Conservation (phyloP, 345 rosid species). For the Salix arbutifolia region DNA sequence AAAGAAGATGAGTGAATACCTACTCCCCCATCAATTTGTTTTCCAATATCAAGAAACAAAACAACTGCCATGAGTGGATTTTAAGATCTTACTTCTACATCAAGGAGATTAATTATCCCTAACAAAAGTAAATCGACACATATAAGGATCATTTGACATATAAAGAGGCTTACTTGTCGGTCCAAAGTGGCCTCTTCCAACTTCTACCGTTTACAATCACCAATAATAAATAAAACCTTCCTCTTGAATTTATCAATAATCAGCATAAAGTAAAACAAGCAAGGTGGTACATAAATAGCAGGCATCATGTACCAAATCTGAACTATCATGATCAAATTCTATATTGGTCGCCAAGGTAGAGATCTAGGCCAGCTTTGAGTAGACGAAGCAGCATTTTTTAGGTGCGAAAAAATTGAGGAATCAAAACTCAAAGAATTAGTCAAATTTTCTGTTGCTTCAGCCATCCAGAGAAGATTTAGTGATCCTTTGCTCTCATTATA, state of each 20-base stretch:
- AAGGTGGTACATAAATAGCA: background rate
- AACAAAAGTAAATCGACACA: background rate
- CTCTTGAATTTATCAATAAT: constrained; percentile 50
- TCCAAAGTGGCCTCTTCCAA: background rate
- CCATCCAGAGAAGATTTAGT: constrained; percentile 65
- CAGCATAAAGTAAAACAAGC: constrained; percentile 33
- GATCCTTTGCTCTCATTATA: constrained; percentile 72
- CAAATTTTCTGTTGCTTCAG: constrained; percentile 87
- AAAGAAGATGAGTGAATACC: background rate
- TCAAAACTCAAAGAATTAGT: constrained; percentile 47
- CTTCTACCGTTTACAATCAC: constrained; percentile 33
- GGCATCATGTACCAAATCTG: constrained; percentile 2
- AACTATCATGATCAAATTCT: constrained; percentile 1
- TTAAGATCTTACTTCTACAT: background rate
- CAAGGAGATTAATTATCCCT: background rate
- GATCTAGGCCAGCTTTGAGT: constrained; percentile 55
- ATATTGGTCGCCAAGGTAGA: constrained; percentile 45
- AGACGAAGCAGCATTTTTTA: constrained; percentile 48
- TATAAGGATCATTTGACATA: background rate
- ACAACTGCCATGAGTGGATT: background rate
- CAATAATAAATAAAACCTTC: constrained; percentile 49
- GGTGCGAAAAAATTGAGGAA: constrained; percentile 50
- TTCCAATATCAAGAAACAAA: background rate
- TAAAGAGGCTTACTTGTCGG: constrained; percentile 19
- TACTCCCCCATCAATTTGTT: background rate